Evolutionary conservation across 352 stramenopile species (phyloP), one percentile per base, ranked within the genome.

Genomic region (Phytophthora sp.): DNA sequence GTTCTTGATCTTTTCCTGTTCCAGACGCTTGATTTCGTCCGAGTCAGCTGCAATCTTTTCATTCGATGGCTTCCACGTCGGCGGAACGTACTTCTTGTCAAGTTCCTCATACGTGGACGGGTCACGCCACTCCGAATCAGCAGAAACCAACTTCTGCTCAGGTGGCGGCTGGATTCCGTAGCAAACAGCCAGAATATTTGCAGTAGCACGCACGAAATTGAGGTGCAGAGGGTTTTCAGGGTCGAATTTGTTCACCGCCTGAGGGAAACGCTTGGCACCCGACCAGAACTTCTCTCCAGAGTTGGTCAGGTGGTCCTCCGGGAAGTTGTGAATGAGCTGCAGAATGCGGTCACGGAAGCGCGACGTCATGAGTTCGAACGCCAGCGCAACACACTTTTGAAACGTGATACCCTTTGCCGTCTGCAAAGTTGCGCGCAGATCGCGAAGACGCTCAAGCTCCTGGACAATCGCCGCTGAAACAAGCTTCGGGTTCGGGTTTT

Each of bases 301-400:
- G 69, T 91, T 92, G 11, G 83, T 93, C 62, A 93, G 36, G 50
- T 96, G 86, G 33, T 96, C 79, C 61, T 93, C 86, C 5, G 84
- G 84, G 56, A 94, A 94, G 50, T 93, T 93, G 68, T 89, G 80
- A 49, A 91, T 88, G 12, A 94, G 77, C 57, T 97, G 88, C 47
- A 96, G 58, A 58, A 98, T 96, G 41, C 86, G 85, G 63, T 98
- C 92, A 51, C 92, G 87, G 75, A 97, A 97, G 7, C 79, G 74
- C 26, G 76, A 78, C 26, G 86, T 89, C 76, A 98, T 87, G 7
- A 94, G 64, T 3, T 87, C 77, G 26, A 89, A 85, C 2, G 91
- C 86, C 44, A 90, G 45, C 36, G 80, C 69, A 50, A 91, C 75
- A 65, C 88, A 94, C 52, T 79, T 85, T 12, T 91, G 83, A 46